These are phyloP conservation scores for Volvox carteri DNA, from an alignment of 163 green algal genomes.

Conservation along the genomic window DNA sequence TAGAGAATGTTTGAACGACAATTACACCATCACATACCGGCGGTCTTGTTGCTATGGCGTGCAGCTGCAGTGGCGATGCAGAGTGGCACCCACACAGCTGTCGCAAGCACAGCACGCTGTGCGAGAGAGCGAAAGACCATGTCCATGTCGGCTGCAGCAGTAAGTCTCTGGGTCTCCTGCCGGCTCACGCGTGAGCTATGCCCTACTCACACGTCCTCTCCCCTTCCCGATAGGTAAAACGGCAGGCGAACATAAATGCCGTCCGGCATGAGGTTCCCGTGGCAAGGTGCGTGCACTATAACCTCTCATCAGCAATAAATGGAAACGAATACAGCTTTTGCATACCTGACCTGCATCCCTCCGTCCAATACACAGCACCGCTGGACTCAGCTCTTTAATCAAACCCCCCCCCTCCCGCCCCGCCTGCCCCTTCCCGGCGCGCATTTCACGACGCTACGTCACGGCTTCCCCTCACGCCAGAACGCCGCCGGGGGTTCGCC, in stretches of 20 bases:
- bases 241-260: background rate
- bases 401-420: background rate
- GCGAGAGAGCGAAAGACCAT: background rate
- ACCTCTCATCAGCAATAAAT: background rate
- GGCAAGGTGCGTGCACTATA: background rate
- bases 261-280: background rate
- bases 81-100: background rate
- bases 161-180: background rate
- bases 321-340: background rate
- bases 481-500: background rate
- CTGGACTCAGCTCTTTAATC: too few relatives aligned
- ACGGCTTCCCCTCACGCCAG: background rate
- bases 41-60: background rate
- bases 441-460: background rate
- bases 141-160: background rate
- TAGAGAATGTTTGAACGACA: conserved; percentile 17
- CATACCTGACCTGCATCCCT: background rate
- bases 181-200: background rate
- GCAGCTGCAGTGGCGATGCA: background rate
- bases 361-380: too few relatives aligned
- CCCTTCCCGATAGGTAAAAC: background rate
- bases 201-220: background rate
- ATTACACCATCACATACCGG: conserved; percentile 9
- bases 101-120: background rate
- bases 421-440: background rate